Evolutionary conservation across 1,284 basidiomycete species (phyloP).

Genomic region (Ustilago loliicola): DNA sequence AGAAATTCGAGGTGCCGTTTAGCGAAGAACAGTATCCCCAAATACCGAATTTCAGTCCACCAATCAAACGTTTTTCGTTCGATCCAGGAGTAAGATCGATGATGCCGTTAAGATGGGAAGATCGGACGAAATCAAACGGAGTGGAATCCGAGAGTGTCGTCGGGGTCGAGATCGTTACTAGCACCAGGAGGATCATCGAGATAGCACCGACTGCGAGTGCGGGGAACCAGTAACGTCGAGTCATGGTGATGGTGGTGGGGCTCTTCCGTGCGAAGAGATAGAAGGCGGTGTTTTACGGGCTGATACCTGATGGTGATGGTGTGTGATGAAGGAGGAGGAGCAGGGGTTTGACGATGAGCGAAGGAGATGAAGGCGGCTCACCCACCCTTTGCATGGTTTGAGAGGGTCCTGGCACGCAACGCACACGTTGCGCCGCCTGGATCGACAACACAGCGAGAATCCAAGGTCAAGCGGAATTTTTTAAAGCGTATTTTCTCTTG

Average conservation of each 20-base stretch:
- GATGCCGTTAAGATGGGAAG: slow-evolving; percentile 22
- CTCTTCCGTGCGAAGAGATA: no score
- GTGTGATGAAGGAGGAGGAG: no score
- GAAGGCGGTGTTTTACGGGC: no score
- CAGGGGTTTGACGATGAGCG: no score
- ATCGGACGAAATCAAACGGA: slow-evolving; percentile 45
- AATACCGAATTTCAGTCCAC: slow-evolving; percentile 31
- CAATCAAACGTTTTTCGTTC: slow-evolving; percentile 30
- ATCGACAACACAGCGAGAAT: no score
- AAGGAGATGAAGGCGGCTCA: no score
- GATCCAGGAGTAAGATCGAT: slow-evolving; percentile 21
- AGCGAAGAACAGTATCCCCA: slow-evolving; percentile 53
- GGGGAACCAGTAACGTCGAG: slow-evolving; percentile 25
- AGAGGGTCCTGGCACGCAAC: no score
- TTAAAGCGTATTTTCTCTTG: no score
- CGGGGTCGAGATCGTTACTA: slow-evolving; percentile 47
- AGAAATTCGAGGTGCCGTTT: slow-evolving; percentile 22
- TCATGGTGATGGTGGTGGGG: slow-evolving; percentile 27
- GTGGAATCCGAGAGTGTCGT: slow-evolving; percentile 48
- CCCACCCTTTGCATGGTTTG: no score
- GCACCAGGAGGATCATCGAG: slow-evolving; percentile 33
- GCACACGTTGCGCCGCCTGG: no score
- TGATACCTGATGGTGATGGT: slow-evolving; percentile 4
- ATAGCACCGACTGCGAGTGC: slow-evolving; percentile 25
- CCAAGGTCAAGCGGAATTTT: no score